Base-by-base conservation (phyloP, 495 filamentous ascomycete genomes). In the Podospora fimiseda region DNA sequence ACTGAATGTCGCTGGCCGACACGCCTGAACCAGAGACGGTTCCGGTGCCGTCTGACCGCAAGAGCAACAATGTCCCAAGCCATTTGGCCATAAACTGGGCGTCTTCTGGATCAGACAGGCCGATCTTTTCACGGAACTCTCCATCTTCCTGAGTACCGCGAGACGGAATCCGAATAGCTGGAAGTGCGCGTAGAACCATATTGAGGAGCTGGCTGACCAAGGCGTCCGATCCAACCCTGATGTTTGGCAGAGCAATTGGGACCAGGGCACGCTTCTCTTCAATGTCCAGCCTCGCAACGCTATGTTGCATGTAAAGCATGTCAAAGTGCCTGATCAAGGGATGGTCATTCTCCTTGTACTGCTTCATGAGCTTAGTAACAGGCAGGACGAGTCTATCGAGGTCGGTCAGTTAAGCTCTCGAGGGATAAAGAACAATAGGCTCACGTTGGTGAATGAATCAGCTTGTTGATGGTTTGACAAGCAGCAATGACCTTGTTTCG, bases 311-410 rank as follows among this genome's bases (percentile, higher is more conserved):
- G 67, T 94, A 95, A 24, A 86, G 73, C 48, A 97, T 66, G 72
- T 96, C 93, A 66, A 95, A 89, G 62, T 95, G 87, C 52, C 87
- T 81, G 46, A 98, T 79, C 6, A 96, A 77, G 2, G 86, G 75
- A n/a, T 75, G 75, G 6, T 74, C 64, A 9, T 72, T 81, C 19
- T 85, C 84, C 62, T 96, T 96, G 76, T 92, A 96, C 63, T 96
- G 93, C 57, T 87, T 87, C 52, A 96, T 67, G 20, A 98, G 76
- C 15, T 83, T 81, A 8, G 80, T 77, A 21, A 98, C 91, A 9
- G 93, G 93, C 9, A 98, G 77, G 53, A 87, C 78, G 52, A 96
- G 86, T 14, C 84, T 77, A 16, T n/a, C n/a, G 23, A 13, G 20
- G 19, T 1, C 8, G 13, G 54, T 64, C 38, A 62, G 60, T 38